Evolutionary conservation across 2,329 filamentous ascomycete species (phyloP).

Genomic region (Epicoccum sorghinum): DNA sequence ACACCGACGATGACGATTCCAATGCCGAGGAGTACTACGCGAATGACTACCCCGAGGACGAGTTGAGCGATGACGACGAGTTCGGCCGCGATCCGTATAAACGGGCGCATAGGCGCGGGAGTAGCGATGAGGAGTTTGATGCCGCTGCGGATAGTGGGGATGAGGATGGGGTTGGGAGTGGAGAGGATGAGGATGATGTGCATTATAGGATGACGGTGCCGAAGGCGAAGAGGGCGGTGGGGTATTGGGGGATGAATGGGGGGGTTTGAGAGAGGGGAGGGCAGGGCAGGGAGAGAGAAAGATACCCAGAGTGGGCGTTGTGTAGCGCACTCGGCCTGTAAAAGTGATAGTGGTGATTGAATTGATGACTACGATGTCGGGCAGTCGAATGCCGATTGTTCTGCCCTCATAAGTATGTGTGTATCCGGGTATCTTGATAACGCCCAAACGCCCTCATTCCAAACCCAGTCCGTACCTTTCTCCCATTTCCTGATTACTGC

Average conservation of each 20-base stretch:
- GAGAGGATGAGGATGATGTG: constrained; percentile 39
- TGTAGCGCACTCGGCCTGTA: too few relatives aligned
- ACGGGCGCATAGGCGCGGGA: constrained; percentile 44
- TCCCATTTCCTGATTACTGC: too few relatives aligned
- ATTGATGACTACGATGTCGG: too few relatives aligned
- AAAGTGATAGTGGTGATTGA: too few relatives aligned
- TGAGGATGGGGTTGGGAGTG: constrained; percentile 25
- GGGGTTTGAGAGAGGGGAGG: neutral
- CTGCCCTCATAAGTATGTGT: neutral
- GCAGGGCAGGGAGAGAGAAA: neutral
- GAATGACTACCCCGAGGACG: constrained; percentile 81
- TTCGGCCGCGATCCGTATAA: constrained; percentile 55
- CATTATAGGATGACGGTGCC: constrained; percentile 39
- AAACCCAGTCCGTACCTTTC: too few relatives aligned
- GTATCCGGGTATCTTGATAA: neutral
- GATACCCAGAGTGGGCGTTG: neutral
- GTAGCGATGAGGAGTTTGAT: constrained; percentile 51
- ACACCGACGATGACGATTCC: constrained; percentile 67
- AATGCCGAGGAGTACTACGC: constrained; percentile 79
- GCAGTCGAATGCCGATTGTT: too few relatives aligned
- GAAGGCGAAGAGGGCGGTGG: constrained; percentile 24
- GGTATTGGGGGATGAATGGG: constrained; percentile 35
- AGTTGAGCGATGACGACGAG: constrained; percentile 74
- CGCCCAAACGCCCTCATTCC: neutral
- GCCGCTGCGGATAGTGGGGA: constrained; percentile 25